These are phyloP conservation scores for Aspergillus steynii DNA, from an alignment of 495 filamentous ascomycete genomes.

Conservation along the genomic window DNA sequence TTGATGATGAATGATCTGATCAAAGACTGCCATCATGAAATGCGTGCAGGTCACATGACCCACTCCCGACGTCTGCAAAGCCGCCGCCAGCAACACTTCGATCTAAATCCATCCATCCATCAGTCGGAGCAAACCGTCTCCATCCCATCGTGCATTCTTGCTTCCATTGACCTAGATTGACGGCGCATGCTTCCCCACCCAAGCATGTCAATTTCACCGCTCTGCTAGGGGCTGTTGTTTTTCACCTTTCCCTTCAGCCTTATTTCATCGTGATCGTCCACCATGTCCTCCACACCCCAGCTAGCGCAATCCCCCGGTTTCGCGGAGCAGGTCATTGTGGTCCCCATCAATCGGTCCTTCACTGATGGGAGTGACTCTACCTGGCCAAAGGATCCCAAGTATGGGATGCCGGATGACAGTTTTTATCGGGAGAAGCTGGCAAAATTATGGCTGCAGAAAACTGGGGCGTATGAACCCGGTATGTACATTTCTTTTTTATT, in stretches of 20 bases:
- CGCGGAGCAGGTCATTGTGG: constrained; percentile 27
- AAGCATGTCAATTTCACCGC: constrained; percentile 1
- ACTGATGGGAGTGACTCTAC: constrained; percentile 35
- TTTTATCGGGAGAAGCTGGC: constrained; percentile 37
- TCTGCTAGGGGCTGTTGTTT: background rate
- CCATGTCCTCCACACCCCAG: constrained; percentile 10
- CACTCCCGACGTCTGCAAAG: background rate
- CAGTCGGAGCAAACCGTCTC: background rate
- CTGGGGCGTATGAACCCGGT: constrained; percentile 35
- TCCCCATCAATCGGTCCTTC: constrained; percentile 29
- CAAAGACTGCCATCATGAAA: no score
- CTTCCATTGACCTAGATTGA: background rate
- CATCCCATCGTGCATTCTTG: background rate
- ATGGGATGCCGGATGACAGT: constrained; percentile 19
- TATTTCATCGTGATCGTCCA: background rate
- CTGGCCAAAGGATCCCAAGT: constrained; percentile 35
- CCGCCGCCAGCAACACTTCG: background rate
- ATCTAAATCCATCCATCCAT: background rate
- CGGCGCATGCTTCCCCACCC: background rate
- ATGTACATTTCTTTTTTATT: constrained; percentile 17
- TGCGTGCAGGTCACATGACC: background rate
- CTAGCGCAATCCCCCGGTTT: constrained; percentile 14
- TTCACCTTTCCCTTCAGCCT: constrained; percentile 7
- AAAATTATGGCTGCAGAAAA: constrained; percentile 37
- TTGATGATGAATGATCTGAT: no score